Evolutionary conservation across 331 rosid species (phyloP), one percentile per base, ranked within the genome.

Genomic region (Cydonia oblonga): DNA sequence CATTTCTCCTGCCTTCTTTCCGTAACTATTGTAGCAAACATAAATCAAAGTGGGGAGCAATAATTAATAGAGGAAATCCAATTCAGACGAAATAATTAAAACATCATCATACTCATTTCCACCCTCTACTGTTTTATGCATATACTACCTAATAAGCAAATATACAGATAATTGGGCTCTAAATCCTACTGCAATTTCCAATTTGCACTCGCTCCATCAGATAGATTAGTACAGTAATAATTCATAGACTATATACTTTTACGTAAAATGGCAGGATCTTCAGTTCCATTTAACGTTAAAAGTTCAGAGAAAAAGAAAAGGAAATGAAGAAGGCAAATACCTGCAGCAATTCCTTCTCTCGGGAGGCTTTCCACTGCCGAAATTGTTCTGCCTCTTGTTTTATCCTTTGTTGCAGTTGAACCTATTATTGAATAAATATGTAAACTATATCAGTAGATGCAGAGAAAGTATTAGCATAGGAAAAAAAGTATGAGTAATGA

Each of bases 321-420:
- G 42, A 38, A 71, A 35, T 28, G 33, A 33, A 63, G 59, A 75
- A 57, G 58, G 46, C 59, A 54, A 84, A 76, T 83, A 96, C 99
- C 86, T 96, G 99, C 71, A 96, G 92, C 63, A 96, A 82, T 70
- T 96, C 99, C 86, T 95, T 96, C 85, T 96, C 99, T 81, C 99
- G 90, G 60, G 97, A 90, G 51, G 97, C 99, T 84, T 96, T 96
- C 99, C 99, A 96, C 74, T 88, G 99, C 67, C 99, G 93, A 82
- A 96, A 96, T 78, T 96, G 99, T 79, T 96, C 99, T 10, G 97
- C 97, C 79, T 96, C 99, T 87, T 96, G 99, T 83, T 96, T 96
- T 81, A 96, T 96, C 83, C 81, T 91, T 49, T 96, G 96, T 81
- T 96, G 99, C 85, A 96, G 78, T 69, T 96, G 99, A 82, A 96